Percentiles rank a stretch among this genome's conserved stretches.
Conservation (phyloP, 768 basidiomycete species). For the Chalciporus chontae region DNA sequence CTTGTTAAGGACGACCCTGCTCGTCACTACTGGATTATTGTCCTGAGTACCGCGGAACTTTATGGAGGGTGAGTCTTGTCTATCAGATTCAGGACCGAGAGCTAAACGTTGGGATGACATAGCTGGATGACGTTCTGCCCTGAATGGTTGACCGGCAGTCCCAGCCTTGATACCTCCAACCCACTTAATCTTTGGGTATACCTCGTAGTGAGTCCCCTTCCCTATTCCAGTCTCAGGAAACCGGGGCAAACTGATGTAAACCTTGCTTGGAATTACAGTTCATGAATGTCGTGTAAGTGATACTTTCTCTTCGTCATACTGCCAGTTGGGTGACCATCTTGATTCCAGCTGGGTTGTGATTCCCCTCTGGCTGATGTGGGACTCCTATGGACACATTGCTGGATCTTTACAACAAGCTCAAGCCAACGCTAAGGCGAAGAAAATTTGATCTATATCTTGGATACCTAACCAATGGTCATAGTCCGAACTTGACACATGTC, state of each 20-base stretch:
- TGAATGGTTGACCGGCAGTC: slow-evolving; percentile 77
- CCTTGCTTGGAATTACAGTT: slow-evolving; percentile 42
- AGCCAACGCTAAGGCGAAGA: slow-evolving; percentile 34
- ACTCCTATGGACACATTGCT: slow-evolving; percentile 73
- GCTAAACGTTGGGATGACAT: neutral
- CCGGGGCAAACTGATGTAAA: neutral
- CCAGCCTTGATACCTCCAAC: slow-evolving; percentile 69
- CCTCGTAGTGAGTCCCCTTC: slow-evolving; percentile 55
- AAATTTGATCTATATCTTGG: slow-evolving; percentile 19
- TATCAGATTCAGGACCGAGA: neutral
- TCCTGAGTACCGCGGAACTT: slow-evolving; percentile 70
- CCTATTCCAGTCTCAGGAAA: neutral
- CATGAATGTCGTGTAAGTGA: slow-evolving; percentile 73
- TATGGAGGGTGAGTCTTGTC: slow-evolving; percentile 62
- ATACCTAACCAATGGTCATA: neutral
- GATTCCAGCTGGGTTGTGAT: slow-evolving; percentile 70
- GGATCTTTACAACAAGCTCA: slow-evolving; percentile 48
- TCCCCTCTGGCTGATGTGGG: slow-evolving; percentile 71
- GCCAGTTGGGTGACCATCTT: neutral
- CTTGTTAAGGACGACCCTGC: slow-evolving; percentile 62
- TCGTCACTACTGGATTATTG: slow-evolving; percentile 65
- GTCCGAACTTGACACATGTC: too few species aligned
- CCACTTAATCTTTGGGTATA: slow-evolving; percentile 76
- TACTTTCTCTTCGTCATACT: neutral
- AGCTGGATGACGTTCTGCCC: slow-evolving; percentile 90